A percentile compares a stretch with the other conserved stretches of the same genome.
Conservation (phyloP, 345 rosid genomes). For the Crucihimalaya himalaica region DNA sequence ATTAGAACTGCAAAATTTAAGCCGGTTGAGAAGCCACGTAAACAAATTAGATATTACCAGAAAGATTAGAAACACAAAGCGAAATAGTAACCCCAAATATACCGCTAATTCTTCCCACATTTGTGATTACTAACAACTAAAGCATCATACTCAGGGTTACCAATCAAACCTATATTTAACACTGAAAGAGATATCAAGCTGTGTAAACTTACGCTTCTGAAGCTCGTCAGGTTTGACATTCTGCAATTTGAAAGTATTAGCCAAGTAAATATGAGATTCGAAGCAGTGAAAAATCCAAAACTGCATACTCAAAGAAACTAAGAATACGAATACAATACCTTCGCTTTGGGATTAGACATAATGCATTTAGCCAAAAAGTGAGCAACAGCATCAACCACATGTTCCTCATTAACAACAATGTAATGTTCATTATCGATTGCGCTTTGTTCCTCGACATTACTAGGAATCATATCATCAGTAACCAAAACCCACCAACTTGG, state of each 20-base stretch:
- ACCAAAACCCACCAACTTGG: constrained; percentile 99
- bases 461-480: constrained; percentile 81
- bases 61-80: neutral
- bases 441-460: constrained; percentile 72
- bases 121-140: neutral
- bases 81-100: neutral
- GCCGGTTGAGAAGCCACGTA: constrained; percentile 4
- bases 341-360: constrained; percentile 75
- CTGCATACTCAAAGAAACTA: neutral
- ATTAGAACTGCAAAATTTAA: constrained; percentile 55
- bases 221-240: constrained; percentile 72
- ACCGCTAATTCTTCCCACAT: neutral
- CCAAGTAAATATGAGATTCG: neutral
- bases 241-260: constrained; percentile 51
- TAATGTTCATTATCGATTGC: constrained; percentile 79
- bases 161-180: neutral
- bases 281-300: neutral
- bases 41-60: neutral
- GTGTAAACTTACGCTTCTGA: constrained; percentile 65
- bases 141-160: neutral
- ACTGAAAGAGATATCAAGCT: neutral
- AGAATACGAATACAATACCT: constrained; percentile 39
- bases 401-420: constrained; percentile 72
- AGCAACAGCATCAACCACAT: constrained; percentile 88
- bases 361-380: constrained; percentile 93